A percentile compares a stretch with the other conserved stretches of the same genome.
Conservation (phyloP, 257 asterid species). For the Voacanga thouarsii region DNA sequence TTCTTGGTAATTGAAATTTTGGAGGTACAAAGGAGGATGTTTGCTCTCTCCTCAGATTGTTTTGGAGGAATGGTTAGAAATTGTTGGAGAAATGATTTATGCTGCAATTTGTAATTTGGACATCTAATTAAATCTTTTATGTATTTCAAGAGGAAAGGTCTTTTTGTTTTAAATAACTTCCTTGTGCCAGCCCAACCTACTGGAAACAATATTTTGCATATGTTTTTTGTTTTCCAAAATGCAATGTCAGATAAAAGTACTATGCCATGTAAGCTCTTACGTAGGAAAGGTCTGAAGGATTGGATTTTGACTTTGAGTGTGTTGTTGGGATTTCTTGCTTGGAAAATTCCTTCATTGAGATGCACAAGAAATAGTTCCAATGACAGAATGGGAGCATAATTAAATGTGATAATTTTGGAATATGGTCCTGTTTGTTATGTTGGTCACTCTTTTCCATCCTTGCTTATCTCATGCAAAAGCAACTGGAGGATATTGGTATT, state of each 20-base stretch:
- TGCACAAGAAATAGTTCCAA: not conserved
- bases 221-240: not conserved
- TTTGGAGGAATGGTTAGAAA: too few relatives aligned
- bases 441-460: not conserved
- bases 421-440: not conserved
- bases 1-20: slow-evolving; percentile 27
- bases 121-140: slow-evolving; percentile 13
- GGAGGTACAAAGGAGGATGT: not conserved
- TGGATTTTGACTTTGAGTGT: too few relatives aligned
- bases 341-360: too few relatives aligned
- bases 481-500: too few relatives aligned
- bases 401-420: not conserved
- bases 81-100: too few relatives aligned
- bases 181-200: not conserved
- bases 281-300: not conserved
- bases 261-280: not conserved
- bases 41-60: slow-evolving; percentile 21
- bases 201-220: not conserved
- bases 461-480: not conserved
- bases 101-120: too few relatives aligned
- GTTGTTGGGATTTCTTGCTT: too few relatives aligned
- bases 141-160: slow-evolving; percentile 8
- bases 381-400: not conserved
- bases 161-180: slow-evolving; percentile 14
- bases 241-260: not conserved